Evolutionary conservation across 2,329 filamentous ascomycete species (phyloP), one percentile per base, ranked within the genome.

Genomic region (Talaromyces atroroseus): DNA sequence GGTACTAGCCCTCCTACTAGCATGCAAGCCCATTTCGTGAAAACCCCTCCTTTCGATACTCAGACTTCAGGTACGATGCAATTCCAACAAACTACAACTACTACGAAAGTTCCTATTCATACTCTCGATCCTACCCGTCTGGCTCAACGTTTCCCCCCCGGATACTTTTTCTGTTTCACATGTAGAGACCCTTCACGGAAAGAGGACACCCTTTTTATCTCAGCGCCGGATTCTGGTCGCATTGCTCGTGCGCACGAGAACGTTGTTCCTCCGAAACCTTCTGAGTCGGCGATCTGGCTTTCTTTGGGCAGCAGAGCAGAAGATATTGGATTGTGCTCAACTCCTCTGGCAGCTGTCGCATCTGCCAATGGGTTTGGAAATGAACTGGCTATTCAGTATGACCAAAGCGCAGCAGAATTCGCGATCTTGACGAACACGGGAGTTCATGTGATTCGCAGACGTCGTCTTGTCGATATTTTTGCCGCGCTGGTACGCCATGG

Each of bases 11-110:
- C 89, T 0, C 92, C 94, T 0, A 92, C 89, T 64, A 96, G 90
- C 73, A 96, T 99, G 90, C 92, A 96, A 71, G 85, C 96, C n/a
- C 88, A 95, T 64, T 94, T 95, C 67, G 90, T 99, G 72, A 95
- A 94, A 68, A 95, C 96, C 58, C 94, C 95, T 1, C 94, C 94
- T 72, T 58, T 72, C 62, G 60, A 71, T 63, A 62, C 60, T 50
- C 47, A 68, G 56, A 49, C 62, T 59, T 23, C 64, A 55, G 71
- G 68, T 56, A 60, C 65, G 62, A 62, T 59, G 56, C 62, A 65
- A 65, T 52, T 51, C 63, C 50, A 66, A 58, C 63, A 69, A 42
- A 59, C 64, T 45, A 62, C 68, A 82, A 64, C 64, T 76, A 59
- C 76, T 78, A 61, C 83, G 79, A 52, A 73, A 73, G 51, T 73